Percentiles rank a stretch among this genome's conserved stretches.
Evolutionary conservation across 2,329 filamentous ascomycete species (phyloP).

Genomic region (Claviceps lovelessii): DNA sequence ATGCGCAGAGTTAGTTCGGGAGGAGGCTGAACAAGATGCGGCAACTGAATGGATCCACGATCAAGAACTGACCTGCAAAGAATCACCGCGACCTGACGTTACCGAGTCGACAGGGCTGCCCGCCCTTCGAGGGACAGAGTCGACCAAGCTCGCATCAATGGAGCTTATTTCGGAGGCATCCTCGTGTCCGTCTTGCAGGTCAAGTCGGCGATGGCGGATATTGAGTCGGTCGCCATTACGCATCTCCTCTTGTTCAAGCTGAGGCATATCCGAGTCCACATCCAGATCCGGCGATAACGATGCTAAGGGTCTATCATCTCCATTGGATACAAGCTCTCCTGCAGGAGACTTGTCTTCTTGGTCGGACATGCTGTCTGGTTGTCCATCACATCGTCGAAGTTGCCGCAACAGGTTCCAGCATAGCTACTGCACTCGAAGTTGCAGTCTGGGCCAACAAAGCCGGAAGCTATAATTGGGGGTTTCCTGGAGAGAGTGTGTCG

Average conservation of each 20-base stretch:
- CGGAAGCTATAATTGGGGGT: background rate
- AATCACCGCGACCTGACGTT: slow-evolving; percentile 66
- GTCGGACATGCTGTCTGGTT: slow-evolving; percentile 30
- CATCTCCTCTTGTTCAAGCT: slow-evolving; percentile 2
- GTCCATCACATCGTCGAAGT: slow-evolving; percentile 23
- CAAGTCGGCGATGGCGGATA: slow-evolving; percentile 23
- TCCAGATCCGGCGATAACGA: slow-evolving; percentile 17
- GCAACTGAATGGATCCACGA: background rate
- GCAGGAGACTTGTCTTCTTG: slow-evolving; percentile 29
- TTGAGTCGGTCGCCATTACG: slow-evolving; percentile 1
- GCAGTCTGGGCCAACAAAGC: background rate
- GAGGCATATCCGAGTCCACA: slow-evolving; percentile 8
- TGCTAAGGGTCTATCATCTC: slow-evolving; percentile 22
- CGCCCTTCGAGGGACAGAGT: slow-evolving; percentile 36
- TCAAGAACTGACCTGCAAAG: slow-evolving; percentile 49
- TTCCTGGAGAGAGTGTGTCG: background rate
- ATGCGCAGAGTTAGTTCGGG: slow-evolving; percentile 14
- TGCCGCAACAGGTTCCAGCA: background rate
- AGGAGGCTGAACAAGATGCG: background rate
- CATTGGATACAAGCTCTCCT: slow-evolving; percentile 23
- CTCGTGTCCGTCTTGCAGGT: slow-evolving; percentile 28
- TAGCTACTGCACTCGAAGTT: background rate
- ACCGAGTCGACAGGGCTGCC: slow-evolving; percentile 57
- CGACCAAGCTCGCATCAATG: slow-evolving; percentile 30
- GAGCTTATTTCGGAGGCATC: slow-evolving; percentile 38